Conservation (phyloP, 2,329 filamentous ascomycete species). For the Phaeomoniella chlamydospora region DNA sequence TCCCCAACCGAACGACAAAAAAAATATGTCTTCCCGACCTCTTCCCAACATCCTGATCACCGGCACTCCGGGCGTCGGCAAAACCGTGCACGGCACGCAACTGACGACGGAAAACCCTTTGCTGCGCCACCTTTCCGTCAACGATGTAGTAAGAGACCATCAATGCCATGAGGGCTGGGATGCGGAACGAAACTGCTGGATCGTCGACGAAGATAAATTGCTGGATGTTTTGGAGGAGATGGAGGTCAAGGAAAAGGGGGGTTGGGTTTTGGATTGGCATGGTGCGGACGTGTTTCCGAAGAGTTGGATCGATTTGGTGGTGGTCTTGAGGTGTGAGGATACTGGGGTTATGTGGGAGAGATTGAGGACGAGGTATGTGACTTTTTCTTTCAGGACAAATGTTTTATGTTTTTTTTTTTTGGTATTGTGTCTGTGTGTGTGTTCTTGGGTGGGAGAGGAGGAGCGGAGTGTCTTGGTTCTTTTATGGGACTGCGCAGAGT, state of each 20-base stretch:
- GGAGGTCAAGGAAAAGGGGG: conserved; percentile 53
- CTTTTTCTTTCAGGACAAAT: conserved; percentile 1
- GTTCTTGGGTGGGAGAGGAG: too few relatives aligned
- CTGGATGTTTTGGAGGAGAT: conserved; percentile 79
- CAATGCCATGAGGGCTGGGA: conserved; percentile 80
- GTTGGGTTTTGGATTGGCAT: conserved; percentile 93
- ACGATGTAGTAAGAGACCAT: conserved; percentile 79
- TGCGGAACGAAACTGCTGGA: conserved; percentile 71
- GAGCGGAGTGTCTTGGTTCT: too few relatives aligned
- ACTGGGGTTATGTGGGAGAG: conserved; percentile 74
- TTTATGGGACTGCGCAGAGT: too few relatives aligned
- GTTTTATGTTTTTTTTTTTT: too few relatives aligned
- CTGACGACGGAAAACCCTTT: conserved; percentile 25
- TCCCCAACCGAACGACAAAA: too few relatives aligned
- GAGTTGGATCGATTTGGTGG: conserved; percentile 87
- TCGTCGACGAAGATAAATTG: conserved; percentile 94
- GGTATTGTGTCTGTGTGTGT: too few relatives aligned
- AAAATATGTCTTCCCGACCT: too few relatives aligned
- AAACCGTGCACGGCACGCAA: conserved; percentile 80
- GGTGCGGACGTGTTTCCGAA: conserved; percentile 90
- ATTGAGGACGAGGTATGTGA: conserved; percentile 50
- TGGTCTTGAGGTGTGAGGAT: conserved; percentile 68
- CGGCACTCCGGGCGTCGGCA: conserved; percentile 88
- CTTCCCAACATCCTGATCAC: conserved; percentile 85
- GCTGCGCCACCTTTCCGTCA: conserved; percentile 73